Percentiles rank a stretch among this genome's conserved stretches.
These are phyloP conservation scores for Neckera pumila DNA, from an alignment of 225 moss, liverwort and hornwort species.

Conservation along the genomic window DNA sequence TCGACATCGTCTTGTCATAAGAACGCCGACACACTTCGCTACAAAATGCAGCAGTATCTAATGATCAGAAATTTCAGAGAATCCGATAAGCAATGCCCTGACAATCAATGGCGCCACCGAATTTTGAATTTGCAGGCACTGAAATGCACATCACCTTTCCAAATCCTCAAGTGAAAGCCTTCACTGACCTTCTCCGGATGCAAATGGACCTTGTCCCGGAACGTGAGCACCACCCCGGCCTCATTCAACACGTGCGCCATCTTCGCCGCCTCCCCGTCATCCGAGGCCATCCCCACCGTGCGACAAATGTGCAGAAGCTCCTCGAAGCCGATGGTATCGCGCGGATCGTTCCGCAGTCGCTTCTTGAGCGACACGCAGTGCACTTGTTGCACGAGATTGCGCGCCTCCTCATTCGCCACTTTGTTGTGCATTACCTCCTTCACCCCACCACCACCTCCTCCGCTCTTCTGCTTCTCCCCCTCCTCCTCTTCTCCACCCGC, in stretches of 20 bases:
- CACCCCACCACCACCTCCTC: neutral
- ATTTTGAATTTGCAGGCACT: neutral
- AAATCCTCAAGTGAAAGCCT: neutral
- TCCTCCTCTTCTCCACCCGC: constrained; percentile 4
- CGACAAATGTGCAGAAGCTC: constrained; percentile 63
- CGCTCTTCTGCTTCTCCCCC: neutral
- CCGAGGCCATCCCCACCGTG: constrained; percentile 35
- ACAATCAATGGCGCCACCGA: neutral
- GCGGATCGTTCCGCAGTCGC: constrained; percentile 38
- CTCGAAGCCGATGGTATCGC: constrained; percentile 54
- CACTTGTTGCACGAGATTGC: constrained; percentile 72
- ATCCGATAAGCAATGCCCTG: neutral
- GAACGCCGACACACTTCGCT: neutral
- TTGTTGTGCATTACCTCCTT: neutral
- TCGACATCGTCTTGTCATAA: neutral
- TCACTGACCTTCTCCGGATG: constrained; percentile 79
- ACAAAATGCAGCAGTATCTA: neutral
- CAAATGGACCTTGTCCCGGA: constrained; percentile 70
- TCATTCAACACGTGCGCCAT: constrained; percentile 52
- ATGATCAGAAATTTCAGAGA: neutral
- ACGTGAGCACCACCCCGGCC: constrained; percentile 86
- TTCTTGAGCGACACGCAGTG: constrained; percentile 59
- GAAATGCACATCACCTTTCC: neutral
- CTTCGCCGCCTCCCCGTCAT: constrained; percentile 33
- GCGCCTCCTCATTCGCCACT: constrained; percentile 42